Base-by-base conservation (phyloP, 768 basidiomycete genomes). In the Suillus placidus region DNA sequence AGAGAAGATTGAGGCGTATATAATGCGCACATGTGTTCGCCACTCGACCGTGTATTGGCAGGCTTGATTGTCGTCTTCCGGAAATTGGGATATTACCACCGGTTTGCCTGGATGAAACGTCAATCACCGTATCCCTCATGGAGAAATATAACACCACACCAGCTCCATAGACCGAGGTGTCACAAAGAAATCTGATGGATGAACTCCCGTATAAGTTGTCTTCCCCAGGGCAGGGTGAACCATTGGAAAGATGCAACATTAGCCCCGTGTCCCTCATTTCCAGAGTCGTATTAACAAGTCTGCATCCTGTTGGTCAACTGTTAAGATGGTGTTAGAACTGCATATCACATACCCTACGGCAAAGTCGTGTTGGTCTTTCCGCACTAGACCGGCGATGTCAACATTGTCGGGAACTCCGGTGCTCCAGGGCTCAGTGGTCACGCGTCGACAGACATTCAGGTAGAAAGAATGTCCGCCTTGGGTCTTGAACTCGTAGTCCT, bases 1-100 rank as follows among this genome's bases (percentile, higher is more conserved):
- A 38, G 20, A 37, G 6, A 55, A 32, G 12, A 14, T 9, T 3
- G 35, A 12, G 2, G 32, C 35, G 66, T 6, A 38, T 10, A 37
- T n/a, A 34, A 35, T 7, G 75, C 85, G 71, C 69, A 94, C 93
- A 70, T 87, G 87, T 6, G 91, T 94, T 63, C 84, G 81, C 94
- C 94, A 96, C 79, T 95, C 93, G 45, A 96, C 77, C 65, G 91
- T 85, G 73, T 89, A 95, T 14, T 87, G 84, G 74, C 94, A 96
- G n/a, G 86, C 87, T 34, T 72, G 72, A 10, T 88, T 84, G 40
- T 90, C 87, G 18, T 85, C 84, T 10, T 80, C 79, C 9, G 87
- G 86, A 30, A 94, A 84, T 58, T 90, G 87, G 2, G 86, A 88
- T 3, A 93, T 75, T 5, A 95, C 81, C 18, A 78, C 71, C 8